Percentiles rank a stretch among this genome's conserved stretches.
Conservation (phyloP, 2,329 filamentous ascomycete genomes). For the Epichloe hybrida region DNA sequence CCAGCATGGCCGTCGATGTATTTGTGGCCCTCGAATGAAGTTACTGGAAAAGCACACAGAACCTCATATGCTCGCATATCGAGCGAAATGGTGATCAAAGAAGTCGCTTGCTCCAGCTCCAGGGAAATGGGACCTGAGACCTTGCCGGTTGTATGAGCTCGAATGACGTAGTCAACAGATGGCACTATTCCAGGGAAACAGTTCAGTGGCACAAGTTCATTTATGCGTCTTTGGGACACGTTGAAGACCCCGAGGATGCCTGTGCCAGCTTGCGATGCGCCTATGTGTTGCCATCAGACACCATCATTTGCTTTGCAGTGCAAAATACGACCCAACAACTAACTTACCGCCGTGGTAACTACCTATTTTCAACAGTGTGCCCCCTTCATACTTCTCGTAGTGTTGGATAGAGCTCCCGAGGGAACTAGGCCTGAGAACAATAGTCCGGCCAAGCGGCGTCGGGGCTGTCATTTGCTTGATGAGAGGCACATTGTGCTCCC, state of each 20-base stretch:
- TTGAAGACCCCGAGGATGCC: slow-evolving; percentile 81
- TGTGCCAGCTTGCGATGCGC: slow-evolving; percentile 49
- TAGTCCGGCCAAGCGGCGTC: slow-evolving; percentile 57
- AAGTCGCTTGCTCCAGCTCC: slow-evolving; percentile 25
- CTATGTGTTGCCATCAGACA: slow-evolving; percentile 12
- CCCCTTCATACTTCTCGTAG: slow-evolving; percentile 65
- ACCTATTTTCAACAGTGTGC: slow-evolving; percentile 60
- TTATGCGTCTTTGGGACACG: slow-evolving; percentile 45
- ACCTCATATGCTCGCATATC: slow-evolving; percentile 64
- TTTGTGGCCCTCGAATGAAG: slow-evolving; percentile 34
- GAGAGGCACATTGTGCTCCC: slow-evolving; percentile 61
- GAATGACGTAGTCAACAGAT: slow-evolving; percentile 52
- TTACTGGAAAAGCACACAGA: slow-evolving; percentile 58
- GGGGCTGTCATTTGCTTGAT: slow-evolving; percentile 70
- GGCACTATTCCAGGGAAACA: slow-evolving; percentile 58
- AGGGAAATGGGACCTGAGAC: slow-evolving; percentile 39
- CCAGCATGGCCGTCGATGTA: slow-evolving; percentile 38
- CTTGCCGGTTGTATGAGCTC: slow-evolving; percentile 54
- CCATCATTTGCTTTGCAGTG: background rate
- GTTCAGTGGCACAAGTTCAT: slow-evolving; percentile 55
- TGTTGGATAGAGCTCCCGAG: slow-evolving; percentile 59
- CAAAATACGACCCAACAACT: slow-evolving; percentile 4
- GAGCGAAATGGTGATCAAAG: slow-evolving; percentile 50
- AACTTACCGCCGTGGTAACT: slow-evolving; percentile 60
- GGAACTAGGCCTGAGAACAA: slow-evolving; percentile 67